phyloP scores from a whole-genome alignment of 768 basidiomycete species.

The Plicaturopsis crispa region DNA sequence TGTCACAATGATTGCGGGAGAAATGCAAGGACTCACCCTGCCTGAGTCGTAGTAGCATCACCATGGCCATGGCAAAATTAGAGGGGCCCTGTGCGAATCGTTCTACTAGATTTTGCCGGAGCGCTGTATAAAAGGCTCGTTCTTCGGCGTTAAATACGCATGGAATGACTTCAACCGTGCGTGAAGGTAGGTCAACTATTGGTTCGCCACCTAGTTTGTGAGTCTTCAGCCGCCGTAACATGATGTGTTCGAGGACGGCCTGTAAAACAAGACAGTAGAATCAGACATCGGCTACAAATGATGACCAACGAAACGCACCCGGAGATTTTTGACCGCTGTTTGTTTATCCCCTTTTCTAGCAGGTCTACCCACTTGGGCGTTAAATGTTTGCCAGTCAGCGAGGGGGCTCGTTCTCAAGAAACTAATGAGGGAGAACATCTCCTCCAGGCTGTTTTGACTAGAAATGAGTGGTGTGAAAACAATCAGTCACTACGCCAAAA shows the following conservation, averaged over 20 bases:
- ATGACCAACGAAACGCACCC: constrained; percentile 33
- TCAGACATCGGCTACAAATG: neutral
- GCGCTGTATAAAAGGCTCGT: constrained; percentile 65
- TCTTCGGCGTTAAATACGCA: constrained; percentile 78
- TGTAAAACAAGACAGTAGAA: constrained; percentile 18
- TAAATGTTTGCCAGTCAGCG: constrained; percentile 75
- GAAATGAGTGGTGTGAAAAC: too few species aligned
- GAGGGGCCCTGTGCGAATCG: constrained; percentile 54
- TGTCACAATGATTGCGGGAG: too few species aligned
- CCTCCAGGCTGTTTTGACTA: constrained; percentile 86
- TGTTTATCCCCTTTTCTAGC: constrained; percentile 59
- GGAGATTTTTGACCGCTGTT: constrained; percentile 78
- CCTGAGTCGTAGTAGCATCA: constrained; percentile 72
- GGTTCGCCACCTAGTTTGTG: constrained; percentile 70
- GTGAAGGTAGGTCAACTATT: constrained; percentile 75
- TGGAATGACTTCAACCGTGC: constrained; percentile 61
- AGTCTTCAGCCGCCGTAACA: constrained; percentile 84
- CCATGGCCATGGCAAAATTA: constrained; percentile 63
- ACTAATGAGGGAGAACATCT: constrained; percentile 82
- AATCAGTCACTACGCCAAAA: neutral
- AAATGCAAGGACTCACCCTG: constrained; percentile 82
- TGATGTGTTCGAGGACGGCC: constrained; percentile 77
- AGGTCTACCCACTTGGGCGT: constrained; percentile 68
- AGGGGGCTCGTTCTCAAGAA: constrained; percentile 83
- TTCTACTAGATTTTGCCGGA: constrained; percentile 58